phyloP scores from a whole-genome alignment of 1,284 basidiomycete species.

The Earliella scabrosa region DNA sequence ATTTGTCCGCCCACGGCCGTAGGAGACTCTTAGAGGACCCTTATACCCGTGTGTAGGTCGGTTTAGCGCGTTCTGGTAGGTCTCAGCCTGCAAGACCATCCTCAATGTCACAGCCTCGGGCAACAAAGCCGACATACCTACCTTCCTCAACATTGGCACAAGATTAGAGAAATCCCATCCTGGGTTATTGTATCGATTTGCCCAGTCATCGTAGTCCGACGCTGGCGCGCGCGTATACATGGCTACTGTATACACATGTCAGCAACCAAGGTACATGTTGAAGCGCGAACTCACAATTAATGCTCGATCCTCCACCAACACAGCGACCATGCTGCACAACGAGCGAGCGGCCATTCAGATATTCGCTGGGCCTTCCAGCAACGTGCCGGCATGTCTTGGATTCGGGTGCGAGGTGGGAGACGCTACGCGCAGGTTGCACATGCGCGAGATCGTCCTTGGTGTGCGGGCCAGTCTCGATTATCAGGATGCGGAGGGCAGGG shows the following conservation, averaged over 20 bases:
- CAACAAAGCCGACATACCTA: neutral
- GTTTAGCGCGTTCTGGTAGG: conserved; percentile 16
- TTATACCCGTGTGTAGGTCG: conserved; percentile 27
- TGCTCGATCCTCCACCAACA: conserved; percentile 59
- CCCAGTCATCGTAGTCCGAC: conserved; percentile 63
- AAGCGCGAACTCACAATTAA: too few species aligned
- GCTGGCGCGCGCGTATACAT: conserved; percentile 55
- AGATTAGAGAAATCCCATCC: conserved; percentile 56
- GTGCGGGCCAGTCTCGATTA: conserved; percentile 46
- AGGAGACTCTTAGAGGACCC: conserved; percentile 33
- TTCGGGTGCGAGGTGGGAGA: conserved; percentile 30
- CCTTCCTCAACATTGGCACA: conserved; percentile 40
- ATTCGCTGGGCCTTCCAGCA: conserved; percentile 30
- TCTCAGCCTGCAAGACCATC: conserved; percentile 16
- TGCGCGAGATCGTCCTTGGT: conserved; percentile 35
- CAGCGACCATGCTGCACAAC: conserved; percentile 46
- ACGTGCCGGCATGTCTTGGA: conserved; percentile 25
- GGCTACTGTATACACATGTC: conserved; percentile 28
- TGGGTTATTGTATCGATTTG: conserved; percentile 45
- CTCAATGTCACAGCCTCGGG: neutral
- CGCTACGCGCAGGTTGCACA: conserved; percentile 37
- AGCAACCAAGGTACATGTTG: conserved; percentile 20
- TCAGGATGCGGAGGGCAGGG: conserved; percentile 42
- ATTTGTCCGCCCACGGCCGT: conserved; percentile 25
- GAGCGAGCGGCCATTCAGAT: conserved; percentile 46